A percentile compares a stretch with the other conserved stretches of the same genome.
These are phyloP conservation scores for Myxozyma melibiosi DNA, from an alignment of 805 yeast species.

Conservation along the genomic window DNA sequence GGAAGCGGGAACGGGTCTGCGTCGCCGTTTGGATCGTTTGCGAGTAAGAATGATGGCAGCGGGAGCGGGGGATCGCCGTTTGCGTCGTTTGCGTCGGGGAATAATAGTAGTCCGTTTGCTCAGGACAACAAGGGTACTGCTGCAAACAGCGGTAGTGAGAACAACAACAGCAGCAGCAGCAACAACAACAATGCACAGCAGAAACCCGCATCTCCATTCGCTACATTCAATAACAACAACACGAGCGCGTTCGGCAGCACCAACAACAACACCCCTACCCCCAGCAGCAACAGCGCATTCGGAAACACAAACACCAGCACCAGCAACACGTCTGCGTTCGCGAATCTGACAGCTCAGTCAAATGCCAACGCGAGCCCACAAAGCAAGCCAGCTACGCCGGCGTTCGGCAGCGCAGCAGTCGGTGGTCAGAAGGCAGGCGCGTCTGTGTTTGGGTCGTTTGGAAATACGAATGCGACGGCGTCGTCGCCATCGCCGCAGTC, in stretches of 20 bases:
- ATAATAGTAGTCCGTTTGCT: slow-evolving; percentile 2
- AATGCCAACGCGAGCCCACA: too few relatives aligned
- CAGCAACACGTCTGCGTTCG: background rate
- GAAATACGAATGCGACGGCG: background rate
- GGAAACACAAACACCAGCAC: background rate
- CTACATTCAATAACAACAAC: background rate
- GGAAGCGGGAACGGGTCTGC: background rate
- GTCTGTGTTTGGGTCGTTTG: background rate
- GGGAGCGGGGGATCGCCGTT: background rate
- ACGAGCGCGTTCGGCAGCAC: background rate
- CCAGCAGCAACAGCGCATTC: background rate
- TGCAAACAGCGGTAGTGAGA: background rate
- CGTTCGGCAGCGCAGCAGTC: background rate
- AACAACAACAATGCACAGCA: too few relatives aligned
- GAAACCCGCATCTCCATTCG: background rate
- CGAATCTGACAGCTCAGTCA: too few relatives aligned
- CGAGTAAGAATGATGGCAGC: background rate
- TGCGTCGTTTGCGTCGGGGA: background rate
- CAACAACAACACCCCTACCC: background rate
- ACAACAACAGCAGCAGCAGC: too few relatives aligned
- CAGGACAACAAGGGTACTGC: background rate
- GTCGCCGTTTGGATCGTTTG: background rate
- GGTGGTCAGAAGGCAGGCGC: background rate
- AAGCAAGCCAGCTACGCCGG: background rate
- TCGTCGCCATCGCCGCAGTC: too few relatives aligned